phyloP scores from a whole-genome alignment of 305 asterid species.

The Fraxinus sp. region DNA sequence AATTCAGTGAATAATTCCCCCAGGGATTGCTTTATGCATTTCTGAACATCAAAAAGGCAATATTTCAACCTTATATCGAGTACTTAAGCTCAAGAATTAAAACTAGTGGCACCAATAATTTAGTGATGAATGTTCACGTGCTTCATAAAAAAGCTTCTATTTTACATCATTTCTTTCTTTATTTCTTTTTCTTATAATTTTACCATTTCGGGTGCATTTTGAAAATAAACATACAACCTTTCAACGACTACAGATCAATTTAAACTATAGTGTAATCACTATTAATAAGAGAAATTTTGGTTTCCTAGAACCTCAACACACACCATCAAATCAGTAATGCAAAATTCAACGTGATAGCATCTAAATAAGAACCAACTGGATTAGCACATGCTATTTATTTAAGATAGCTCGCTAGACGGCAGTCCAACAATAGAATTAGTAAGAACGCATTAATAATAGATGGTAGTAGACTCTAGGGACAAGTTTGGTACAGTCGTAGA shows the following conservation, averaged over 20 bases:
- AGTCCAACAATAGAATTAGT: slow-evolving; percentile 28
- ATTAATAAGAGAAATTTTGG: background rate
- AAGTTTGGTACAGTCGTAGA: background rate
- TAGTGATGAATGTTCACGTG: background rate
- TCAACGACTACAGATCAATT: background rate
- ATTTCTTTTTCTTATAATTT: background rate
- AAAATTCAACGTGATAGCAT: background rate
- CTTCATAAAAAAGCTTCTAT: background rate
- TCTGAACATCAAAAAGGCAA: background rate
- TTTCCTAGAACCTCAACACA: background rate
- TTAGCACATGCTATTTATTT: background rate
- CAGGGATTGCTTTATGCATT: background rate
- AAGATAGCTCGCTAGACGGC: slow-evolving; percentile 74
- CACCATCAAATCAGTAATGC: background rate
- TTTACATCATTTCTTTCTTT: background rate
- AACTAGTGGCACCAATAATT: background rate
- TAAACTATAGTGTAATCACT: background rate
- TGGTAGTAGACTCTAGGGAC: background rate
- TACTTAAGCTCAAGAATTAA: background rate
- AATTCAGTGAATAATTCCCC: background rate
- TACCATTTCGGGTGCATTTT: background rate
- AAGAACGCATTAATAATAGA: background rate
- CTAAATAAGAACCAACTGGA: background rate
- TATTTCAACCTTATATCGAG: background rate
- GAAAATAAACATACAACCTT: background rate